A percentile compares a stretch with the other conserved stretches of the same genome.
These are phyloP conservation scores for Myriosclerotinia scirpicola DNA, from an alignment of 2,329 filamentous ascomycete genomes.

Conservation along the genomic window DNA sequence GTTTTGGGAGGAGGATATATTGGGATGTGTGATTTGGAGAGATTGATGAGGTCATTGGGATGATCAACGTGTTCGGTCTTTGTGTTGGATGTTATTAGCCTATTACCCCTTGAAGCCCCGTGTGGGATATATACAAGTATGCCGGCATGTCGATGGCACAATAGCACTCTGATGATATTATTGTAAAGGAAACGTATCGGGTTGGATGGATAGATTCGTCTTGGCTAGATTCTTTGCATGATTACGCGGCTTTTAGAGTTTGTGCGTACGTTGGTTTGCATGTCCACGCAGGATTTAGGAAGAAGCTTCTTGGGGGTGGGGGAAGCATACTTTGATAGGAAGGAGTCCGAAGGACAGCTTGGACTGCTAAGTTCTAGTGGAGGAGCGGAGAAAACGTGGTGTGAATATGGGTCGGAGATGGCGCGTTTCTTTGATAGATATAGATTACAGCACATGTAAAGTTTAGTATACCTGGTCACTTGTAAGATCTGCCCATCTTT, in stretches of 20 bases:
- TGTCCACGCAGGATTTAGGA: not conserved
- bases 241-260: not conserved
- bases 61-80: too few relatives aligned
- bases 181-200: too few relatives aligned
- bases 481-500: not conserved
- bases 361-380: not conserved
- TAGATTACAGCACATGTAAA: too few relatives aligned
- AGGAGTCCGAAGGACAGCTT: too few relatives aligned
- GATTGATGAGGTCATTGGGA: not conserved
- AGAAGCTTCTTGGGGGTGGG: too few relatives aligned
- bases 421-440: too few relatives aligned
- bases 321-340: too few relatives aligned
- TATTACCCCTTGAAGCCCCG: not conserved
- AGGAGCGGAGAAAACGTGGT: not conserved
- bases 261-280: not conserved
- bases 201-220: not conserved
- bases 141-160: not conserved
- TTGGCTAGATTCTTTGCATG: not conserved
- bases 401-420: too few relatives aligned
- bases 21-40: conserved; percentile 3
- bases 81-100: too few relatives aligned
- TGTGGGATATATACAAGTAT: not conserved
- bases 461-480: too few relatives aligned
- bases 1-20: not conserved
- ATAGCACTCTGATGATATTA: not conserved